Evolutionary conservation across 176 grass and related monocot genomes (phyloP).

Genomic region (Oropetium thomaeum): DNA sequence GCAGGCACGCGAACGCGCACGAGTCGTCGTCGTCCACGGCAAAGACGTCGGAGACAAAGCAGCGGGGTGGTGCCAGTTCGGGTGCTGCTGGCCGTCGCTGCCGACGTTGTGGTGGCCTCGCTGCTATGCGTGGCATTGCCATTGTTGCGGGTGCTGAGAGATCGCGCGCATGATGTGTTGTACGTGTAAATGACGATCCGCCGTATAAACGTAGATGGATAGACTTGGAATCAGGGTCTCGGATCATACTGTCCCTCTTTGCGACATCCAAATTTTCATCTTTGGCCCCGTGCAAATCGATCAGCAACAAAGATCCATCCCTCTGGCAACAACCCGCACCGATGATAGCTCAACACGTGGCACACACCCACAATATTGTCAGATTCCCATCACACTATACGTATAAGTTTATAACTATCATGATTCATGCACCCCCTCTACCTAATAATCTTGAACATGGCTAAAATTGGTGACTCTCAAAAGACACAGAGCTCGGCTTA

Average conservation of each 20-base stretch:
- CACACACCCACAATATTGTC: not conserved
- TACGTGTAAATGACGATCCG: not conserved
- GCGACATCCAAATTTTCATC: not conserved
- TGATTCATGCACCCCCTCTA: too few relatives aligned
- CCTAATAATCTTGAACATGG: not conserved
- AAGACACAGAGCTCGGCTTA: too few relatives aligned
- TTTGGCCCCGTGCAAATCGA: not conserved
- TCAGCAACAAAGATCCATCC: not conserved
- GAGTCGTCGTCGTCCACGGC: not conserved
- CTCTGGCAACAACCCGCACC: not conserved
- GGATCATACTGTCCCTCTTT: too few relatives aligned
- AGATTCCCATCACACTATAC: not conserved
- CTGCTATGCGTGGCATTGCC: constrained; percentile 9
- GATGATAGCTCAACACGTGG: not conserved
- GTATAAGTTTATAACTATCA: not conserved
- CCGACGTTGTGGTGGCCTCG: constrained; percentile 30
- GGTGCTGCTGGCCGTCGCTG: constrained; percentile 19
- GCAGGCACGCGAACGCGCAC: not conserved
- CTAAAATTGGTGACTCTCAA: not conserved
- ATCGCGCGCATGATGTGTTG: not conserved
- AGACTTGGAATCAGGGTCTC: not conserved
- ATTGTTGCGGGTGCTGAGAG: constrained; percentile 3
- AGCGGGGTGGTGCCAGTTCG: constrained; percentile 18
- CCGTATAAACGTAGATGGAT: not conserved
- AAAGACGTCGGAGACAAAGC: not conserved